Evolutionary conservation across 2,329 filamentous ascomycete genomes (phyloP).

Genomic region (Botryotinia convoluta): DNA sequence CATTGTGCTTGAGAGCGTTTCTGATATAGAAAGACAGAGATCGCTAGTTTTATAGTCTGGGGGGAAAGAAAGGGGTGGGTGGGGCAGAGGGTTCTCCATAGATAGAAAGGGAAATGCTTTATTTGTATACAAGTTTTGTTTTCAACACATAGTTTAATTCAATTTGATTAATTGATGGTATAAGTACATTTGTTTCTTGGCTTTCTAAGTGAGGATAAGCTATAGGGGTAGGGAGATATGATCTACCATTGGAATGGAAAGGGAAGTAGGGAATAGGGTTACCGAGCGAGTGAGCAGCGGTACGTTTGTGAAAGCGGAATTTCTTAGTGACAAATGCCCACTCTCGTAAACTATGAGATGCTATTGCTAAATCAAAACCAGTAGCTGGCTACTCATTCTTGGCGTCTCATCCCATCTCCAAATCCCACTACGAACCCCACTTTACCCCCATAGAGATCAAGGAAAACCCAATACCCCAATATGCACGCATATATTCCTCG

Average conservation of each 20-base stretch:
- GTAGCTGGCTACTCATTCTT: neutral
- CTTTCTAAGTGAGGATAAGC: neutral
- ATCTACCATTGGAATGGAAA: neutral
- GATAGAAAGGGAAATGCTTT: slow-evolving; percentile 9
- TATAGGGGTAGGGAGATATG: neutral
- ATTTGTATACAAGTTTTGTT: slow-evolving; percentile 19
- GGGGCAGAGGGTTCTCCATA: neutral
- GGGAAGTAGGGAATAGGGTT: neutral
- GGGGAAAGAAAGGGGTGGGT: neutral
- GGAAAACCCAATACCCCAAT: slow-evolving; percentile 10
- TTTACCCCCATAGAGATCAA: slow-evolving; percentile 3
- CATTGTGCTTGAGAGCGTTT: slow-evolving; percentile 1
- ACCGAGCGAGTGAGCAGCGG: neutral
- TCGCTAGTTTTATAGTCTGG: neutral
- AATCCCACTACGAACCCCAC: neutral
- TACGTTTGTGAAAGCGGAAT: neutral
- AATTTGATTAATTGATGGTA: slow-evolving; percentile 2
- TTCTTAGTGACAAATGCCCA: neutral
- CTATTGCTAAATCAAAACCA: neutral
- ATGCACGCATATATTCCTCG: slow-evolving; percentile 1
- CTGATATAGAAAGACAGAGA: slow-evolving; percentile 1
- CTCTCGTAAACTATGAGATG: neutral
- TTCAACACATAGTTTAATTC: slow-evolving; percentile 5
- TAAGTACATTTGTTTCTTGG: neutral
- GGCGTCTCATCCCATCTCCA: neutral